Evolutionary conservation across 345 rosid species (phyloP).

Genomic region (Adansonia digitata): DNA sequence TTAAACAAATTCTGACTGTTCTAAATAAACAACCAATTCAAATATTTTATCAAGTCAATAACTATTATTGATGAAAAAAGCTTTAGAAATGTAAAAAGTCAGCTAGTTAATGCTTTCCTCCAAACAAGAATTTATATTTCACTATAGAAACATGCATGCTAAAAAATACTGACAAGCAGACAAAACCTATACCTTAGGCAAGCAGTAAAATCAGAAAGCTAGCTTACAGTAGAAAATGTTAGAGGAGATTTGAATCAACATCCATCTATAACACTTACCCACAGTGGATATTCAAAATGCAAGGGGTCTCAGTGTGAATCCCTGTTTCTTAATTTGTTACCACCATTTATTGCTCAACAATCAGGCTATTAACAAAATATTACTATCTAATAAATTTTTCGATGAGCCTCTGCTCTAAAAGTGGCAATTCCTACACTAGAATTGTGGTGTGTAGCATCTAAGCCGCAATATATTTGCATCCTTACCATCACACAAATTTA

Average conservation of each 20-base stretch:
- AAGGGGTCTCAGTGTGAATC: neutral
- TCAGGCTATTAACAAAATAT: neutral
- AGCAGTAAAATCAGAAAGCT: neutral
- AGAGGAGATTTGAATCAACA: neutral
- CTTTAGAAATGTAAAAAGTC: neutral
- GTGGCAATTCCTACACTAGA: neutral
- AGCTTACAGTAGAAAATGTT: neutral
- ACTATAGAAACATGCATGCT: neutral
- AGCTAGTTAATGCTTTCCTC: neutral
- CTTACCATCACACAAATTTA: too few relatives aligned
- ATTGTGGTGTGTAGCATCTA: neutral
- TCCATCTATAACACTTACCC: too few relatives aligned
- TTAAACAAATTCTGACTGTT: neutral
- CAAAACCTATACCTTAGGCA: neutral
- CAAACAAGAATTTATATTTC: neutral
- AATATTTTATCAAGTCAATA: neutral
- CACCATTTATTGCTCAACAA: neutral
- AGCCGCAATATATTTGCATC: too few relatives aligned
- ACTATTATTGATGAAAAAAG: neutral
- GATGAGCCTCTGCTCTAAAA: neutral
- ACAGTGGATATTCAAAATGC: neutral
- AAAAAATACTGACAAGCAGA: neutral
- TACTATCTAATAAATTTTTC: neutral
- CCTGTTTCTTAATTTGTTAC: neutral
- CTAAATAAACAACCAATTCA: neutral